A percentile compares a stretch with the other conserved stretches of the same genome.
Conservation (phyloP, 108 stramenopile genomes). For the Nitzschia putrida region DNA sequence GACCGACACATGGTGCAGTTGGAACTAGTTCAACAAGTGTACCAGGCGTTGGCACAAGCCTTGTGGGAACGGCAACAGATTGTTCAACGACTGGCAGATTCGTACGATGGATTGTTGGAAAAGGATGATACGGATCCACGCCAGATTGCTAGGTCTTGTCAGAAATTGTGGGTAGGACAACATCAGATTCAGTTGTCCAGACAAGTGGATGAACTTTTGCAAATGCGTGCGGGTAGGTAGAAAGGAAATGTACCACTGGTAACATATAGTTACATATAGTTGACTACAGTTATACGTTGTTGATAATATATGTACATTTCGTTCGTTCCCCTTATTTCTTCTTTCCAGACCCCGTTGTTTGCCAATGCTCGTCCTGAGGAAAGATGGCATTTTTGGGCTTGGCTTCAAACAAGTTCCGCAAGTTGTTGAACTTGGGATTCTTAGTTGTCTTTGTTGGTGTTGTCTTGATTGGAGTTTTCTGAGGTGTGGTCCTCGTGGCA, state of each 20-base stretch:
- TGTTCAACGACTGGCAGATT: conserved; percentile 47
- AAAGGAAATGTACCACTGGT: too few species aligned
- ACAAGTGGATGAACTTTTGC: too few species aligned
- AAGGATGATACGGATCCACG: conserved; percentile 10
- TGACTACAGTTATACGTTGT: too few species aligned
- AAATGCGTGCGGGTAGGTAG: too few species aligned
- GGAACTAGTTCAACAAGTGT: conserved; percentile 32
- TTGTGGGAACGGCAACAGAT: conserved; percentile 63
- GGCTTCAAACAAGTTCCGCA: conserved; percentile 34
- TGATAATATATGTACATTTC: background rate
- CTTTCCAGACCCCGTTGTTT: conserved; percentile 15
- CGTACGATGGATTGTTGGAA: conserved; percentile 53
- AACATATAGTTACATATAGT: too few species aligned
- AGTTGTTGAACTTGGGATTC: conserved; percentile 23
- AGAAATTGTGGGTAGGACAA: too few species aligned
- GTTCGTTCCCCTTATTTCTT: background rate
- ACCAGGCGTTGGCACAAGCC: conserved; percentile 54
- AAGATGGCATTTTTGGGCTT: conserved; percentile 27
- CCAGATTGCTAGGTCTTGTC: background rate
- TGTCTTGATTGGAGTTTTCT: background rate
- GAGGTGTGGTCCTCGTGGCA: background rate
- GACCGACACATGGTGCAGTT: conserved; percentile 2
- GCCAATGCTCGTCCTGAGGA: conserved; percentile 41
- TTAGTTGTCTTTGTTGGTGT: background rate
- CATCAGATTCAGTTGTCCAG: too few species aligned